phyloP scores from a whole-genome alignment of 441 rosid genomes.

The Melastoma candidum region DNA sequence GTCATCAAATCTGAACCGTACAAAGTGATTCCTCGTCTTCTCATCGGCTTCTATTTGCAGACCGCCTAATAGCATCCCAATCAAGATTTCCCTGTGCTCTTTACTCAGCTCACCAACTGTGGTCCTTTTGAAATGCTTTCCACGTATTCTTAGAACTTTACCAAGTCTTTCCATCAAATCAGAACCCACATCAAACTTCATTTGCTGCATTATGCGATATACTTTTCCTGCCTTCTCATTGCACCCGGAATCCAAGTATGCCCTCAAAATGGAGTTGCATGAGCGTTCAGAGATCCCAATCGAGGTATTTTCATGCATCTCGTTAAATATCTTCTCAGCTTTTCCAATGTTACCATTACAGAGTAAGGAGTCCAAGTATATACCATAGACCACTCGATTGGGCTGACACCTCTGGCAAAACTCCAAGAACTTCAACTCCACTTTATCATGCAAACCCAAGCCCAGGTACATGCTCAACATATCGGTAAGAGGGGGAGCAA shows the following conservation, averaged over 20 bases:
- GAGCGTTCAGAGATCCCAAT: slow-evolving; percentile 50
- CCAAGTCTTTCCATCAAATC: slow-evolving; percentile 60
- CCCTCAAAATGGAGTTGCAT: slow-evolving; percentile 67
- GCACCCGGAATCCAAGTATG: slow-evolving; percentile 48
- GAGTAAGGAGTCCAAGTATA: slow-evolving; percentile 68
- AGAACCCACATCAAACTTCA: slow-evolving; percentile 55
- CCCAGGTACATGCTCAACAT: slow-evolving; percentile 46
- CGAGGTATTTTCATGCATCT: slow-evolving; percentile 32
- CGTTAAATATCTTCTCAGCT: slow-evolving; percentile 54
- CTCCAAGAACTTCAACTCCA: slow-evolving; percentile 43
- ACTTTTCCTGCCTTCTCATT: slow-evolving; percentile 50
- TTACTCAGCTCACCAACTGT: slow-evolving; percentile 55
- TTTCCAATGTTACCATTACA: slow-evolving; percentile 38
- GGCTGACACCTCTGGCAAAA: slow-evolving; percentile 55
- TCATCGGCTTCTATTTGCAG: slow-evolving; percentile 57
- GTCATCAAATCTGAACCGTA: slow-evolving; percentile 58
- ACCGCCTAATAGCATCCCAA: slow-evolving; percentile 88
- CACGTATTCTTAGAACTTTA: slow-evolving; percentile 38
- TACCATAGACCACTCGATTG: slow-evolving; percentile 47
- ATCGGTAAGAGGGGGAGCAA: slow-evolving; percentile 47
- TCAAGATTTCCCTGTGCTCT: slow-evolving; percentile 71
- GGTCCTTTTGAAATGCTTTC: slow-evolving; percentile 47
- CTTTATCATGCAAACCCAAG: slow-evolving; percentile 47
- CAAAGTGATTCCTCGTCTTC: slow-evolving; percentile 40
- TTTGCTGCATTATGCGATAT: slow-evolving; percentile 59